A percentile compares a stretch with the other conserved stretches of the same genome.
These are phyloP conservation scores for Irpex sp. DNA, from an alignment of 1,284 basidiomycete species.

Conservation along the genomic window DNA sequence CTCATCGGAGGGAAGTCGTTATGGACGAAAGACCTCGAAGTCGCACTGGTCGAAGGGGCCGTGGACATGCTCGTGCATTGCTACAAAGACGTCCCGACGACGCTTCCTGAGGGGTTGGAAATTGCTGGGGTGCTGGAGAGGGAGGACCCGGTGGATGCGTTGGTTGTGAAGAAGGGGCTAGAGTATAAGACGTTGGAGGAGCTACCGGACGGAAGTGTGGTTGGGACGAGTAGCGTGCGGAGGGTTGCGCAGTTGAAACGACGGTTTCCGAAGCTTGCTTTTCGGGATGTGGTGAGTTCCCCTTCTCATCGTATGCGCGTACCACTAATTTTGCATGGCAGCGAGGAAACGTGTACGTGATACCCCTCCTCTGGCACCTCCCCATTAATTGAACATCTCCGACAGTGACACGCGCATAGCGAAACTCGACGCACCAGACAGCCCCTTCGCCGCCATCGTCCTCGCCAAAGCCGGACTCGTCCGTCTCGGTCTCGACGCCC, in stretches of 20 bases:
- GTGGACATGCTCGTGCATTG: slow-evolving; percentile 95
- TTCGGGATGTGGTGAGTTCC: slow-evolving; percentile 75
- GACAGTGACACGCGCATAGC: slow-evolving; percentile 79
- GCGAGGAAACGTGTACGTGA: slow-evolving; percentile 76
- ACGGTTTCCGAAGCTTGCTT: slow-evolving; percentile 74
- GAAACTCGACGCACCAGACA: slow-evolving; percentile 84
- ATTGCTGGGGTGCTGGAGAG: slow-evolving; percentile 84
- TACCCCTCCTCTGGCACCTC: neutral
- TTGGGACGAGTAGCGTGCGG: slow-evolving; percentile 93
- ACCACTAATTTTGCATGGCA: slow-evolving; percentile 21
- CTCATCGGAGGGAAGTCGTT: slow-evolving; percentile 82
- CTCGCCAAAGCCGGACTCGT: slow-evolving; percentile 92
- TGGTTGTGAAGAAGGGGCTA: slow-evolving; percentile 82
- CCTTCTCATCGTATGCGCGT: too few relatives aligned
- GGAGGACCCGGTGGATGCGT: slow-evolving; percentile 85
- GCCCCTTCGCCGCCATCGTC: slow-evolving; percentile 87
- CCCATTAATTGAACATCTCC: neutral
- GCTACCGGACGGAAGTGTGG: slow-evolving; percentile 81
- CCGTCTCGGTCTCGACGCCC: slow-evolving; percentile 70
- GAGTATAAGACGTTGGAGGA: slow-evolving; percentile 77
- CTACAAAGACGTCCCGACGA: slow-evolving; percentile 92
- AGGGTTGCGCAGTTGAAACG: slow-evolving; percentile 88
- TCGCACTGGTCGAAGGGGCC: slow-evolving; percentile 61
- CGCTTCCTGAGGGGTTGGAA: slow-evolving; percentile 78
- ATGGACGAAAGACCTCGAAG: slow-evolving; percentile 96